Percentiles rank a stretch among this genome's conserved stretches.
Conservation (phyloP, 257 asterid species). For the Lycium ferocissimum region DNA sequence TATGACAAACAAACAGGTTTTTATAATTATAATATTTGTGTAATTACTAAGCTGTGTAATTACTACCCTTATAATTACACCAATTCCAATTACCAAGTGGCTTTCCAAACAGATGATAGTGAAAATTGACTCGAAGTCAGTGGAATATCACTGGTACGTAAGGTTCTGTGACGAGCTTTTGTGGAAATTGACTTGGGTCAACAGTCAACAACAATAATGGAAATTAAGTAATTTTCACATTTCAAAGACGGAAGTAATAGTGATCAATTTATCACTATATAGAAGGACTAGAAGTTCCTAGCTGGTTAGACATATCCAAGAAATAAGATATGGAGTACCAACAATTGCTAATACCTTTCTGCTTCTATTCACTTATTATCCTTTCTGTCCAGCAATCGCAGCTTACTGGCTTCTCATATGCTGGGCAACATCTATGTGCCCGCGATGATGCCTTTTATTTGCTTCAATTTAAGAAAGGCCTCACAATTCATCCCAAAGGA, state of each 20-base stretch:
- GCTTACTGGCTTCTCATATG: background rate
- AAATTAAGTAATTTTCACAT: background rate
- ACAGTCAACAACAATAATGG: background rate
- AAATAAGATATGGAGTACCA: background rate
- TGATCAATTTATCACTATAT: background rate
- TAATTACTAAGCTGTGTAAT: too few relatives aligned
- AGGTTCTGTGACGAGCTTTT: too few relatives aligned
- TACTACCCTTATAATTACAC: too few relatives aligned
- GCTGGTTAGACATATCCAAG: background rate
- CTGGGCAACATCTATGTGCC: background rate
- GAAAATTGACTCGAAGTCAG: background rate
- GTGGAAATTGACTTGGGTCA: slow-evolving; percentile 11
- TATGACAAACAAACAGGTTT: too few relatives aligned
- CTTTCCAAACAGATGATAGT: too few relatives aligned
- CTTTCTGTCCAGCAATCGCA: background rate
- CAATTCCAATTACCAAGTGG: too few relatives aligned
- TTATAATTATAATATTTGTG: too few relatives aligned
- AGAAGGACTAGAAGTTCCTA: background rate
- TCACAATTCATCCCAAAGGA: too few relatives aligned
- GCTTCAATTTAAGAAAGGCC: background rate
- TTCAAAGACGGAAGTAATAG: background rate
- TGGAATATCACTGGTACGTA: too few relatives aligned
- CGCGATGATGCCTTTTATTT: background rate
- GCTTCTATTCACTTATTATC: background rate
- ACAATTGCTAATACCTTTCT: background rate